Evolutionary conservation across 257 asterid genomes (phyloP), one percentile per base, ranked within the genome.

Genomic region (Nicotiana otophora): DNA sequence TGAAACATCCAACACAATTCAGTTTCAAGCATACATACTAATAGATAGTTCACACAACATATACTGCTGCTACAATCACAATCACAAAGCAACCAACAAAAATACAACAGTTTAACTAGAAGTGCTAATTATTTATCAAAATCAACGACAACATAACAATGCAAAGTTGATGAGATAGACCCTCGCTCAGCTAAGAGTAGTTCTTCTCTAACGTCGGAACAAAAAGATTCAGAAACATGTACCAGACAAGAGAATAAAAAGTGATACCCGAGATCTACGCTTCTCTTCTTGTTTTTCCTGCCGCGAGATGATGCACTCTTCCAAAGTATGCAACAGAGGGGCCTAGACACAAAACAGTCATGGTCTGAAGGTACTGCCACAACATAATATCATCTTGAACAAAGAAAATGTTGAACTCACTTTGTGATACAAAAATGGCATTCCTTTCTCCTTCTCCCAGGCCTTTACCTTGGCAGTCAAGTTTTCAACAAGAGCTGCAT

Each of bases 401-500:
- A 23, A 77, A 79, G 36, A 58, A 19, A 61, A 54, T 42, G 77
- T 23, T 61, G 67, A 30, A 58, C 81, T 83, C 87, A 89, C 97
- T 91, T 90, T 88, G 82, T 92, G 72, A 82, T 91, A 93, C 66
- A 91, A 82, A 81, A 93, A 93, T 1, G 91, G 87, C 89, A 89
- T 92, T 85, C 90, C 92, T 86, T 88, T 92, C 84, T 93, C 97
- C 42, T 64, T 84, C 87, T 93, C 97, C 97, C 97, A 92, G 63
- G 95, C 91, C 83, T 87, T 91, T 34, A 92, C 91, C 87, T 89
- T 92, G 30, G 90, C 74, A 28, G 85, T 90, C 86, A 93, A 84
- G 83, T 81, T 89, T 82, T 93, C 95, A 83, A 90, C 93, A 81
- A 93, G 91, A 81, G 92, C 97, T 93, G 94, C 87, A 85, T 75